Conservation (phyloP, 306 rosid genomes). For the Quercus engelmannii region DNA sequence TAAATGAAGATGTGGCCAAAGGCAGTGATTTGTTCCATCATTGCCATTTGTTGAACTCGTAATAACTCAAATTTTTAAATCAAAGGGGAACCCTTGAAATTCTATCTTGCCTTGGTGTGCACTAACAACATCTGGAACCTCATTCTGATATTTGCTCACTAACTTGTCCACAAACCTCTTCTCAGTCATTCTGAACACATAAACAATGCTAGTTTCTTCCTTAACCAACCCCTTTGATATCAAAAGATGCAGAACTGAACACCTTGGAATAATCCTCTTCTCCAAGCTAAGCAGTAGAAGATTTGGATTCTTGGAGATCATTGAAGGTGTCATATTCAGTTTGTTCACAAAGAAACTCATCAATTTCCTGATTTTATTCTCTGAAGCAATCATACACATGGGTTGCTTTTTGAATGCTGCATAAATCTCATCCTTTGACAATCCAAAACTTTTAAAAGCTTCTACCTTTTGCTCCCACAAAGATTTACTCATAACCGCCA, state of each 20-base stretch:
- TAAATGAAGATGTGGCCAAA: too few species aligned
- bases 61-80: not conserved
- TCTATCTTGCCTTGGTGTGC: slow-evolving; percentile 24
- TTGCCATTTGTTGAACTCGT: not conserved
- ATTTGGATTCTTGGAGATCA: not conserved
- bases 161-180: slow-evolving; percentile 8
- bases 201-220: not conserved
- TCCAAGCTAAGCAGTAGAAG: slow-evolving; percentile 16
- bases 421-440: slow-evolving; percentile 12
- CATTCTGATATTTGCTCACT: slow-evolving; percentile 11
- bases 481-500: not conserved
- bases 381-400: slow-evolving; percentile 8
- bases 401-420: slow-evolving; percentile 18
- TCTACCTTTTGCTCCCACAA: slow-evolving; percentile 24
- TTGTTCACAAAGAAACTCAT: slow-evolving; percentile 17
- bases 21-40: not conserved
- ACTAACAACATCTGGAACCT: slow-evolving; percentile 18
- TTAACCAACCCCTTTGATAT: not conserved
- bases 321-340: slow-evolving; percentile 2
- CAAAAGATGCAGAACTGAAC: slow-evolving; percentile 8
- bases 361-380: slow-evolving; percentile 24
- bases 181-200: slow-evolving; percentile 5
- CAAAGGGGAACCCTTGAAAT: slow-evolving; percentile 15
- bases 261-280: slow-evolving; percentile 17
- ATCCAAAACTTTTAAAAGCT: slow-evolving; percentile 17